Conservation (phyloP, 2,329 filamentous ascomycete genomes). For the Xylariales sp. region DNA sequence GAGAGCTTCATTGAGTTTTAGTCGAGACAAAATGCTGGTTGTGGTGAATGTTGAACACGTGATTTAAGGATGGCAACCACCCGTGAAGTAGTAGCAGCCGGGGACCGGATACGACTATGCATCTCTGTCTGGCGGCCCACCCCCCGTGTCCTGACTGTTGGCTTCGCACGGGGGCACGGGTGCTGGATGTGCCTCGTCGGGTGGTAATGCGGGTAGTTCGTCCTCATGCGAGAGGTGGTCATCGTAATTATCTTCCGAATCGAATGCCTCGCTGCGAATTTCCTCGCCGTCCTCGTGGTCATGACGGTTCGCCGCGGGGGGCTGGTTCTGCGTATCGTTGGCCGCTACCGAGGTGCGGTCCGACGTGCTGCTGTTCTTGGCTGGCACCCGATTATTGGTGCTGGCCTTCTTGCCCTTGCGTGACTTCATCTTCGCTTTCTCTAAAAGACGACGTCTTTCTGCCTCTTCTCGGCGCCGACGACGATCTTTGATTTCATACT, state of each 20-base stretch:
- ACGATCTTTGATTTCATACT: conserved; percentile 95
- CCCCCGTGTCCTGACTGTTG: conserved; percentile 17
- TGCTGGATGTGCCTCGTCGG: background rate
- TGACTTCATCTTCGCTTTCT: conserved; percentile 94
- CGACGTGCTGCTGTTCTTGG: conserved; percentile 55
- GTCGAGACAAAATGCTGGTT: too few species aligned
- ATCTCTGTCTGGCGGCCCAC: conserved; percentile 16
- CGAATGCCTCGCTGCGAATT: conserved; percentile 52
- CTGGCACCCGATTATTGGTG: conserved; percentile 72
- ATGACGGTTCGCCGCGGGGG: conserved; percentile 40
- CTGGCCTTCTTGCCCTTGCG: conserved; percentile 86
- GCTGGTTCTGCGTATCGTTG: conserved; percentile 42
- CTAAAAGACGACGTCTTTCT: conserved; percentile 85
- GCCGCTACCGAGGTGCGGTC: conserved; percentile 44
- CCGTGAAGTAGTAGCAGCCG: too few species aligned
- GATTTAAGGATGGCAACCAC: too few species aligned
- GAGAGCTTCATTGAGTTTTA: too few species aligned
- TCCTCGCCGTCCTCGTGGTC: conserved; percentile 47
- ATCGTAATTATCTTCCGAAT: conserved; percentile 55
- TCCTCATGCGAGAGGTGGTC: conserved; percentile 45
- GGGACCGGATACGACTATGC: conserved; percentile 19
- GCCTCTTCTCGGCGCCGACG: conserved; percentile 84
- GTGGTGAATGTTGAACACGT: too few species aligned
- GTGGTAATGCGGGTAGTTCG: conserved; percentile 19
- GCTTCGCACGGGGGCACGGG: background rate